Percentiles rank a stretch among this genome's conserved stretches.
These are phyloP conservation scores for Globisporangium nagaii DNA, from an alignment of 352 stramenopile species.

Conservation along the genomic window DNA sequence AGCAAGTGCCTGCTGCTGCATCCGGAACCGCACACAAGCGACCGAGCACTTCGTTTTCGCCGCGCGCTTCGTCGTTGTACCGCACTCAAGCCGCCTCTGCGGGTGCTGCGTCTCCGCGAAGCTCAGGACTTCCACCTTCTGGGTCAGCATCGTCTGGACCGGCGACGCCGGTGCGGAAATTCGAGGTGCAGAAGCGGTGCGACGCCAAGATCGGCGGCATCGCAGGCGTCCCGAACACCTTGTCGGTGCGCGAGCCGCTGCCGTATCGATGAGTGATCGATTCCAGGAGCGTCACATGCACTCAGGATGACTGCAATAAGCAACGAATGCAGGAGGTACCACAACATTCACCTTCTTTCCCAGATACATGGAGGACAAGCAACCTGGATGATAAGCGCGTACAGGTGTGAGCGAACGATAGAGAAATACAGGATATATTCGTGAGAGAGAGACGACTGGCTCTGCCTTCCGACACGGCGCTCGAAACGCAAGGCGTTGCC, in stretches of 20 bases:
- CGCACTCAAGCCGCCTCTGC: background rate
- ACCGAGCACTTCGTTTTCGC: constrained; percentile 43
- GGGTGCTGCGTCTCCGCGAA: constrained; percentile 5
- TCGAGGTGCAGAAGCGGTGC: constrained; percentile 43
- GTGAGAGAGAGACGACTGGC: constrained; percentile 2
- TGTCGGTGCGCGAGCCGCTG: constrained; percentile 40
- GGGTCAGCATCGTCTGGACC: background rate
- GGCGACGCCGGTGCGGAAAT: constrained; percentile 24
- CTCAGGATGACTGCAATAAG: background rate
- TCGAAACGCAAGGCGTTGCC: background rate
- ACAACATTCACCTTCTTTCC: background rate
- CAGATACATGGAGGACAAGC: background rate
- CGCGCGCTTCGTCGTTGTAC: constrained; percentile 19
- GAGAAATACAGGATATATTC: constrained; percentile 6
- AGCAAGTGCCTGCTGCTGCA: background rate
- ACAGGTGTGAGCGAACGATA: background rate
- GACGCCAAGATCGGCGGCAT: constrained; percentile 24
- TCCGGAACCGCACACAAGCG: constrained; percentile 9
- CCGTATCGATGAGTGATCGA: constrained; percentile 48
- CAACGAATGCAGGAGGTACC: background rate
- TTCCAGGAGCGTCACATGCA: too few relatives aligned
- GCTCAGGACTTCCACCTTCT: constrained; percentile 6
- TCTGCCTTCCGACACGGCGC: constrained; percentile 4
- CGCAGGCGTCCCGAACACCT: constrained; percentile 30
- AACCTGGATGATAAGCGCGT: background rate